Conservation (phyloP, 1,284 basidiomycete genomes). For the Puccinia hordei region DNA sequence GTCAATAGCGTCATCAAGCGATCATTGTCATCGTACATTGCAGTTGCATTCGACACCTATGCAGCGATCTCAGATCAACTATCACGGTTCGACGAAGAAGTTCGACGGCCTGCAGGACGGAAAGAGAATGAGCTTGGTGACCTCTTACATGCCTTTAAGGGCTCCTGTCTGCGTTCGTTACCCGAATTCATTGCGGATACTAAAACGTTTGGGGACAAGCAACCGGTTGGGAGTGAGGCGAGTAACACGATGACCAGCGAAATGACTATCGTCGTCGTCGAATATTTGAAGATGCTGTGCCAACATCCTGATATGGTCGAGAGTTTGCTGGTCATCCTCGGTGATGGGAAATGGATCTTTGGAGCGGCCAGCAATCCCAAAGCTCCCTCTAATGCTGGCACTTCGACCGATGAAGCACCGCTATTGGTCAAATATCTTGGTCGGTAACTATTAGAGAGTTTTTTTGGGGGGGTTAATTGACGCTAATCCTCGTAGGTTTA, state of each 20-base stretch:
- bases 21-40: constrained; percentile 54
- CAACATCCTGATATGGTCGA: constrained; percentile 57
- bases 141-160: constrained; percentile 56
- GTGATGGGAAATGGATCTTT: constrained; percentile 58
- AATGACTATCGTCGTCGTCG: constrained; percentile 55
- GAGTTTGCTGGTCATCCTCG: constrained; percentile 55
- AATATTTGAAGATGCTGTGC: constrained; percentile 56
- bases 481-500: background rate
- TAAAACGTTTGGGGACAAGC: constrained; percentile 54
- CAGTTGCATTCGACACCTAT: constrained; percentile 56
- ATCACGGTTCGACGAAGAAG: constrained; percentile 55
- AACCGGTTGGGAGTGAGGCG: constrained; percentile 52
- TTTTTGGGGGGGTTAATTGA: background rate
- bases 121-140: constrained; percentile 58
- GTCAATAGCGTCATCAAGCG: constrained; percentile 57
- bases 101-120: constrained; percentile 53
- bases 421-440: constrained; percentile 53
- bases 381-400: background rate
- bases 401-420: constrained; percentile 51
- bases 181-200: constrained; percentile 57
- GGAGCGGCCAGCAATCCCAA: constrained; percentile 43
- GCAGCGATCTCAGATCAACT: constrained; percentile 52
- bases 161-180: constrained; percentile 56
- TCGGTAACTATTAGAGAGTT: constrained; percentile 33
- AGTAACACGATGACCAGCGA: constrained; percentile 53